Base-by-base conservation (phyloP, 176 grass and related monocot species). In the Aechmea fasciata region DNA sequence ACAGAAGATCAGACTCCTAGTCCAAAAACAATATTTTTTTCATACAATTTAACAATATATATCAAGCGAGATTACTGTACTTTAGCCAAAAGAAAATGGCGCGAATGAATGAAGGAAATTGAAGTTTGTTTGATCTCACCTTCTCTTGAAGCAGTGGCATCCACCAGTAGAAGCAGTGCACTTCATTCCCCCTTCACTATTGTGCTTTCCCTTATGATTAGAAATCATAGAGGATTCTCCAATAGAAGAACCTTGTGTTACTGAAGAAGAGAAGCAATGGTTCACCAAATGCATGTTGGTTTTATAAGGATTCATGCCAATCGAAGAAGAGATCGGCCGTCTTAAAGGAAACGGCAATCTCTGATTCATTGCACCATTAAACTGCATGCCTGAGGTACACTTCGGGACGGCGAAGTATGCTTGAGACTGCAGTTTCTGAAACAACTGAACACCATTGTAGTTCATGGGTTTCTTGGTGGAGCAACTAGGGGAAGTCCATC, bases 121-220 rank as follows among this genome's bases (percentile, higher is more conserved):
- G 19, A 61, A 19, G 14, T 61, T 9, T 61, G 10, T 47, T 67
- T 67, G 11, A 47, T 73, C 71, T 51, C 49, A 50, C 72, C 72
- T 74, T 51, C 72, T 50, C 50, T 74, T 74, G 1, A 59, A 63
- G 48, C 72, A 74, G 41, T 65, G 72, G 19, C 72, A 65, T 49
- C 72, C 72, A n/a, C 57, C 72, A 13, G 33, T 74, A 3, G 59
- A 62, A 3, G 29, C 54, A 13, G 71, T 24, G 54, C 71, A 62
- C 17, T n/a, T 61, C 52, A 11, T 22, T 10, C 33, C 71, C 11
- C 20, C 59, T 51, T 63, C 57, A 11, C 70, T 72, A 20, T 22
- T 59, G 50, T 74, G 47, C 48, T 74, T 55, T 28, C 15, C 59
- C 52, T 57, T 61, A 9, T n/a, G 55, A 61, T 61, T 18, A 22